Percentiles rank a stretch among this genome's conserved stretches.
phyloP scores from a whole-genome alignment of 805 yeast genomes.

The Ascoidea asiatica region DNA sequence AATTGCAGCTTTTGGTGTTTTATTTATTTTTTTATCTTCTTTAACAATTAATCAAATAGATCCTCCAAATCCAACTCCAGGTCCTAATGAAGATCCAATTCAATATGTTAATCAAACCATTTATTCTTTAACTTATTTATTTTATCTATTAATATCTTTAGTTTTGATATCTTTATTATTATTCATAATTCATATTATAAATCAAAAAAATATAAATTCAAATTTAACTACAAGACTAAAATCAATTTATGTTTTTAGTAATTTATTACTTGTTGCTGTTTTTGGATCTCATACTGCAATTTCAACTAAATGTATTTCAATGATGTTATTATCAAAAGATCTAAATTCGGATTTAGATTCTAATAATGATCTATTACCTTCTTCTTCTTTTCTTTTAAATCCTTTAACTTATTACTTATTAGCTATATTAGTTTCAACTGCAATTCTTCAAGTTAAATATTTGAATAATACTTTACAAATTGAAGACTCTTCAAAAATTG shows the following conservation, averaged over 20 bases:
- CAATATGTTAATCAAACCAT: conserved; percentile 16
- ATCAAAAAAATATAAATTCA: background rate
- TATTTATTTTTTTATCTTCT: conserved; percentile 25
- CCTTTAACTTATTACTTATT: conserved; percentile 20
- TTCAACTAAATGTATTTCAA: conserved; percentile 26
- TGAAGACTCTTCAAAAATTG: conserved; percentile 31
- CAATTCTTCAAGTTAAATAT: conserved; percentile 25
- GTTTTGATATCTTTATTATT: conserved; percentile 9
- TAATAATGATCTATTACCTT: conserved; percentile 1
- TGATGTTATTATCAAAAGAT: conserved; percentile 14
- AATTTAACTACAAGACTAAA: conserved; percentile 1
- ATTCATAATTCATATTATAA: conserved; percentile 3
- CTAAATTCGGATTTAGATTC: too few species aligned
- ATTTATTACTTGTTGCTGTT: conserved; percentile 25
- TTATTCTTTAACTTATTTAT: conserved; percentile 13
- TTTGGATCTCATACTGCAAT: conserved; percentile 35
- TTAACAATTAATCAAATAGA: conserved; percentile 11
- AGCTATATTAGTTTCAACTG: conserved; percentile 21
- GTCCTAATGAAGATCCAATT: conserved; percentile 15
- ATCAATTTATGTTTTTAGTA: conserved; percentile 15
- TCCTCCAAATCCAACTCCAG: conserved; percentile 1
- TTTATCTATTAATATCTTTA: conserved; percentile 17
- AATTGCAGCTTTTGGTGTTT: conserved; percentile 27
- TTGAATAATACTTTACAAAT: conserved; percentile 24
- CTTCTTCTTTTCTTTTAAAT: conserved; percentile 9